Base-by-base conservation (phyloP, 495 filamentous ascomycete genomes). In the Bathelium albidoporum region DNA sequence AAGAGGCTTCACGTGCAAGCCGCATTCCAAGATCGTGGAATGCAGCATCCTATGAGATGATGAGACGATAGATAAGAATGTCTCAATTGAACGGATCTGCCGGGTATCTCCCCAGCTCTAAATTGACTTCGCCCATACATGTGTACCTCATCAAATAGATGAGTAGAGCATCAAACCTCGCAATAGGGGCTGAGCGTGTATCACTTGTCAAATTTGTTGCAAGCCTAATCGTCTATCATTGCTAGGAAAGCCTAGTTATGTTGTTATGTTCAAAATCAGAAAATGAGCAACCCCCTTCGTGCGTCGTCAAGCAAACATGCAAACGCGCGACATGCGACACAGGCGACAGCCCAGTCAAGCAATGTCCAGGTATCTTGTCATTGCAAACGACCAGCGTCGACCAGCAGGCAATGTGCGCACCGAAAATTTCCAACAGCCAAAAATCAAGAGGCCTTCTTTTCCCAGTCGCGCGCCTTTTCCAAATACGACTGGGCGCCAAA, bases 301-400 rank as follows among this genome's bases (percentile, higher is more conserved):
- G n/a, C 0, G 12, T 55, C 49, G 49, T 55, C 24, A 11, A 55
- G 49, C 49, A 55, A 55, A 55, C 49, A 24, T 55, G 49, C 43
- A 55, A 29, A 55, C 24, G 49, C 49, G 16, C 29, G 49, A 29
- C 49, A 55, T 29, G 49, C 49, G 49, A 55, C 49, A 55, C 49
- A 29, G 49, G 49, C 49, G 2, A 12, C 24, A 29, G 49, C 49
- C 49, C 49, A 26, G 49, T 55, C 49, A 7, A 55, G 49, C 49
- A 16, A 55, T 55, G 49, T 29, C 49, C 22, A 55, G 49, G 49
- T 55, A 55, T 55, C 49, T 55, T 26, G 49, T 28, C 49, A 22
- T 55, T 55, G 49, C 49, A 55, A 55, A 55, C 49, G 49, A 55
- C 24, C 49, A 26, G 49, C 49, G 49, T 24, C 5, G 49, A 24